A percentile compares a stretch with the other conserved stretches of the same genome.
phyloP scores from a whole-genome alignment of 2,329 filamentous ascomycete genomes.

The Colletotrichum cuscutae region DNA sequence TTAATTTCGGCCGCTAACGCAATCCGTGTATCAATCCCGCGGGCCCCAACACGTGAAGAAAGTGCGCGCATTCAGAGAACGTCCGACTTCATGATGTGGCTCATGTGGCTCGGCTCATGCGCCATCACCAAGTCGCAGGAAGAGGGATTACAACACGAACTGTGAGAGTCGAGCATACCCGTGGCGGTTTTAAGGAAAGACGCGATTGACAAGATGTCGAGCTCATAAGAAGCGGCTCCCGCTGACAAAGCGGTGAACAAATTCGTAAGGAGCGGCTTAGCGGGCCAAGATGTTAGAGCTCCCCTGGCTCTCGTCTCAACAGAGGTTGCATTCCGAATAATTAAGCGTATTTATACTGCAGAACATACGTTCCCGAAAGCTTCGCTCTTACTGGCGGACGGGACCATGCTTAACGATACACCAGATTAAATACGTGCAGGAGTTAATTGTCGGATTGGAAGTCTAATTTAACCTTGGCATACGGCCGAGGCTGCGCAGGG shows the following conservation, averaged over 20 bases:
- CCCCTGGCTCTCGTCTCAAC: not conserved
- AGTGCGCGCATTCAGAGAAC: not conserved
- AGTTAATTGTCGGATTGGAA: no score
- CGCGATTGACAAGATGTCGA: not conserved
- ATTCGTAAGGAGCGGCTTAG: not conserved
- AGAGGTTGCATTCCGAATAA: not conserved
- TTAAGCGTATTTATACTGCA: not conserved
- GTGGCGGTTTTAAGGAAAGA: no score
- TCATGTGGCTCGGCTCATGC: constrained; percentile 10
- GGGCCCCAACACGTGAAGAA: not conserved
- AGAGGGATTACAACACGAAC: not conserved
- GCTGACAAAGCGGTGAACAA: not conserved
- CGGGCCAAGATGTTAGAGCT: not conserved
- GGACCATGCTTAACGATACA: not conserved
- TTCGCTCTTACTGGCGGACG: not conserved
- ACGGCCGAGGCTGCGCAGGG: no score
- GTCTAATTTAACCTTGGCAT: no score
- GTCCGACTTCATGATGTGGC: constrained; percentile 15
- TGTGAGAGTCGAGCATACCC: not conserved
- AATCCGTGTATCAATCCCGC: not conserved
- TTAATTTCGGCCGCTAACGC: constrained; percentile 12
- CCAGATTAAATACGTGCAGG: not conserved
- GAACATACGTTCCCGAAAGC: not conserved
- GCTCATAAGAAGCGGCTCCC: not conserved
- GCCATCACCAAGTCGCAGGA: not conserved